Conservation (phyloP, 164 flowering plant species). For the Paratinospora sagittata region DNA sequence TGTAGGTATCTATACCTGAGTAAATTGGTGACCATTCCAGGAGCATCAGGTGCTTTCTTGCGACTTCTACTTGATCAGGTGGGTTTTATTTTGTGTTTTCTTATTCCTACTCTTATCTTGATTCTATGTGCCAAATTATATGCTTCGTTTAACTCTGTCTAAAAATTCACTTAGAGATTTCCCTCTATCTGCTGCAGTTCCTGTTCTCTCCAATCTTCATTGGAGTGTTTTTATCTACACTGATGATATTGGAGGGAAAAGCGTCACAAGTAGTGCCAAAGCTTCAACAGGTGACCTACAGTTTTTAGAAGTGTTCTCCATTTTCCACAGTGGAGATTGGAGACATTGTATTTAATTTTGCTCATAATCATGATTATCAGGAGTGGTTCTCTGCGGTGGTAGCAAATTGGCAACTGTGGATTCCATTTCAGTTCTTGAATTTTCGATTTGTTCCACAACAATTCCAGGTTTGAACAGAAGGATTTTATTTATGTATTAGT, state of each 20-base stretch:
- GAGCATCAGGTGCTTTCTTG: constrained; percentile 64
- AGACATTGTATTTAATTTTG: not conserved
- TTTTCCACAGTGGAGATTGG: not conserved
- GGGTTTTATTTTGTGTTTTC: constrained; percentile 6
- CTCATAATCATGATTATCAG: constrained; percentile 25
- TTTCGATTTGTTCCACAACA: constrained; percentile 86
- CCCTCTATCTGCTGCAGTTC: constrained; percentile 43
- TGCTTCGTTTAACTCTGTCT: not conserved
- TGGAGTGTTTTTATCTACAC: constrained; percentile 64
- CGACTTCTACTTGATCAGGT: constrained; percentile 87
- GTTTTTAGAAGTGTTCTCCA: not conserved
- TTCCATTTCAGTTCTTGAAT: constrained; percentile 92
- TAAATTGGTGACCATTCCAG: constrained; percentile 55
- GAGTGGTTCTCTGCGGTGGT: constrained; percentile 85
- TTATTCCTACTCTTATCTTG: not conserved
- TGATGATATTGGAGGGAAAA: constrained; percentile 74
- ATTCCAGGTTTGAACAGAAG: constrained; percentile 59
- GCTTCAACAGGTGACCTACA: constrained; percentile 64
- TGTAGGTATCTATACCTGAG: constrained; percentile 70
- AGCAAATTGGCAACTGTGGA: constrained; percentile 94
- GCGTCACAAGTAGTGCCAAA: constrained; percentile 75
- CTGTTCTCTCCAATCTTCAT: constrained; percentile 74
- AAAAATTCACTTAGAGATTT: not conserved
- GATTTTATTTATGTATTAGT: not conserved
- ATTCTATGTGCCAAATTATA: not conserved